A percentile compares a stretch with the other conserved stretches of the same genome.
Conservation (phyloP, 2,329 filamentous ascomycete species). For the Pseudocercospora macadamiae region DNA sequence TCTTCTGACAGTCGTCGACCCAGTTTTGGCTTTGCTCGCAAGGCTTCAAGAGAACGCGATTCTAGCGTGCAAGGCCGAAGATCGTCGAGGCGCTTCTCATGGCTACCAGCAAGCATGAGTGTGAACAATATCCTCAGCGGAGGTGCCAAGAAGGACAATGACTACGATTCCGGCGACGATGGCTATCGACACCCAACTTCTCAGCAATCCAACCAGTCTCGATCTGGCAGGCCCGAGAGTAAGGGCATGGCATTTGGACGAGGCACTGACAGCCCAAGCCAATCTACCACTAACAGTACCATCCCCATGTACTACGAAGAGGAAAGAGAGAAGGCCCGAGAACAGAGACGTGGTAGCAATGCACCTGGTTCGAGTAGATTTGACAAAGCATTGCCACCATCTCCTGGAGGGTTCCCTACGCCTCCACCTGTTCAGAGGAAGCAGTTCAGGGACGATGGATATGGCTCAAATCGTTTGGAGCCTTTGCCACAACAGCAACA, state of each 20-base stretch:
- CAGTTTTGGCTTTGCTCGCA: constrained; percentile 54
- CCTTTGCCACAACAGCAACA: neutral
- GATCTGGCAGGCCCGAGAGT: constrained; percentile 38
- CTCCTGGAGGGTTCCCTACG: constrained; percentile 20
- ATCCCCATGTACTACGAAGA: constrained; percentile 49
- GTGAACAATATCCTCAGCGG: constrained; percentile 45
- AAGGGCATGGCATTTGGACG: constrained; percentile 50
- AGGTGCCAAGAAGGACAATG: constrained; percentile 39
- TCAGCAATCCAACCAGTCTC: constrained; percentile 31
- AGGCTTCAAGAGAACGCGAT: constrained; percentile 44
- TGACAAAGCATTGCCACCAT: constrained; percentile 35
- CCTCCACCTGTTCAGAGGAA: constrained; percentile 33
- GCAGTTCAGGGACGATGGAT: constrained; percentile 38
- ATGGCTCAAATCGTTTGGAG: constrained; percentile 30
- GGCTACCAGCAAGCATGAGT: constrained; percentile 54
- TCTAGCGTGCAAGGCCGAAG: constrained; percentile 41
- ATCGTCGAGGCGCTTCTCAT: constrained; percentile 52
- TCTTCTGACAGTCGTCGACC: constrained; percentile 54
- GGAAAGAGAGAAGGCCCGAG: constrained; percentile 31
- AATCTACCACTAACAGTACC: constrained; percentile 48
- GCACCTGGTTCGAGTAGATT: constrained; percentile 24
- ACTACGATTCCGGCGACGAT: constrained; percentile 39
- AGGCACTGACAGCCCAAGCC: constrained; percentile 48
- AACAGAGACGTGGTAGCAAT: constrained; percentile 24
- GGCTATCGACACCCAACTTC: constrained; percentile 30